phyloP scores from a whole-genome alignment of 495 filamentous ascomycete genomes.

The Penicillium salamii region DNA sequence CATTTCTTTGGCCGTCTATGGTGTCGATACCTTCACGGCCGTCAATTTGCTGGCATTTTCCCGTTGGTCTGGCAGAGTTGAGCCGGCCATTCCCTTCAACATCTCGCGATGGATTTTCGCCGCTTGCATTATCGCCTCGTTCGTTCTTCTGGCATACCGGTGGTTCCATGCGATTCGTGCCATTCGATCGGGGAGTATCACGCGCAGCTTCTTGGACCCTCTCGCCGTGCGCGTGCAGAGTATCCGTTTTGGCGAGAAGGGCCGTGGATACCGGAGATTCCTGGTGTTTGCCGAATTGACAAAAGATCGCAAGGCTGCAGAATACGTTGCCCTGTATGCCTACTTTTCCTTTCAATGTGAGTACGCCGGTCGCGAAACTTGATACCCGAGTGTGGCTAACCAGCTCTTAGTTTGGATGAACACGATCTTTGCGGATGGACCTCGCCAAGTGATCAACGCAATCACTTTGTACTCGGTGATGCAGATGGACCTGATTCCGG shows the following conservation, averaged over 20 bases:
- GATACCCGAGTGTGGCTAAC: constrained; percentile 13
- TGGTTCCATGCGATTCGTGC: constrained; percentile 73
- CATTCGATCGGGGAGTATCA: constrained; percentile 80
- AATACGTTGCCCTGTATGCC: constrained; percentile 88
- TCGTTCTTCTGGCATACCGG: constrained; percentile 71
- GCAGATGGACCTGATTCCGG: constrained; percentile 63
- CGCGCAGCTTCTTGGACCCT: constrained; percentile 84
- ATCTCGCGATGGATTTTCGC: constrained; percentile 88
- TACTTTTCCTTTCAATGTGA: constrained; percentile 92
- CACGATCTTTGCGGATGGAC: constrained; percentile 83
- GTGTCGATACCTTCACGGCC: constrained; percentile 87
- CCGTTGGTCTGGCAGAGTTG: constrained; percentile 63
- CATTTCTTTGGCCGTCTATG: constrained; percentile 80
- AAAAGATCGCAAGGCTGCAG: constrained; percentile 83
- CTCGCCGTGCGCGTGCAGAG: constrained; percentile 79
- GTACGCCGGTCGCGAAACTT: constrained; percentile 13
- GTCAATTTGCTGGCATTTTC: constrained; percentile 84
- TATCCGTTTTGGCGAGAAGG: constrained; percentile 62
- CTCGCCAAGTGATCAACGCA: constrained; percentile 84
- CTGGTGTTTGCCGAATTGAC: constrained; percentile 91
- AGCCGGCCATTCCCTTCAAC: constrained; percentile 65
- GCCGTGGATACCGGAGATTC: constrained; percentile 78
- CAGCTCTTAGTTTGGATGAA: constrained; percentile 70
- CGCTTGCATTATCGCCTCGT: constrained; percentile 82
- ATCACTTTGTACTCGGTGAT: constrained; percentile 82